phyloP scores from a whole-genome alignment of 2,329 filamentous ascomycete species.

The Cytospora paraplurivora region DNA sequence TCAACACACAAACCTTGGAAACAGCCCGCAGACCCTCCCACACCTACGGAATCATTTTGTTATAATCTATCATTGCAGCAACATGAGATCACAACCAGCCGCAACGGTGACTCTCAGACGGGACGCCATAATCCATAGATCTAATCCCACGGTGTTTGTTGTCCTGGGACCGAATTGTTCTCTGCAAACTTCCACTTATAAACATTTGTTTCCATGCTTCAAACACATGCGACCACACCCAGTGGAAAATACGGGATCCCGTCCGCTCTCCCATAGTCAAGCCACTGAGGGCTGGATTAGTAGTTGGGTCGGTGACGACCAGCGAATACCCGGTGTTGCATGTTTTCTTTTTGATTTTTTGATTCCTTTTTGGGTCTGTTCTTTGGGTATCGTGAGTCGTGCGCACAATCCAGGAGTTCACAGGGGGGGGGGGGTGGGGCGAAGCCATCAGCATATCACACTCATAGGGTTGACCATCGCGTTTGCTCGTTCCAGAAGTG shows the following conservation, averaged over 20 bases:
- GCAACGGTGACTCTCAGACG: too few species aligned
- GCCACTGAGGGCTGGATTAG: slow-evolving; percentile 2
- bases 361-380: background rate
- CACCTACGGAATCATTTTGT: slow-evolving; percentile 1
- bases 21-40: too few species aligned
- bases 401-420: background rate
- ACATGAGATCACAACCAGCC: too few species aligned
- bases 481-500: too few species aligned
- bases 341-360: background rate
- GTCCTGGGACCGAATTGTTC: too few species aligned
- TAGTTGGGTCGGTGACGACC: slow-evolving; percentile 4
- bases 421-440: background rate
- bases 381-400: background rate
- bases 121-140: background rate
- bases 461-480: background rate
- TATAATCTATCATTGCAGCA: background rate
- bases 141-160: background rate
- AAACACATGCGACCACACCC: slow-evolving; percentile 1
- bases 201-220: background rate
- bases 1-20: too few species aligned
- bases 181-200: background rate
- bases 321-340: slow-evolving; percentile 4
- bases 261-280: background rate
- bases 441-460: background rate
- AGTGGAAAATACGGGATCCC: slow-evolving; percentile 1